phyloP scores from a whole-genome alignment of 1,284 basidiomycete species.

The Calocybe gambosa region DNA sequence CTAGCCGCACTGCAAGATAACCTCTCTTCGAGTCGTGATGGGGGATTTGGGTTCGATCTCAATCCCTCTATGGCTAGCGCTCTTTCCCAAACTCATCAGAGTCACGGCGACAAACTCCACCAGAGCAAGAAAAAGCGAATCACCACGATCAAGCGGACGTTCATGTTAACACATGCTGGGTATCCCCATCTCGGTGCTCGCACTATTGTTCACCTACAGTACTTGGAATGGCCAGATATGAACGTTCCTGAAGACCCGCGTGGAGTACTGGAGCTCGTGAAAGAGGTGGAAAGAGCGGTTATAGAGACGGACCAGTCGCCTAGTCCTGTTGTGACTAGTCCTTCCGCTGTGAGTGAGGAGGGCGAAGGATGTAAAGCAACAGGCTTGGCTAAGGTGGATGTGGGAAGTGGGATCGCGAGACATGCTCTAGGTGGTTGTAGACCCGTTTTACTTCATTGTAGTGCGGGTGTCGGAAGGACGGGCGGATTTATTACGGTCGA shows the following conservation, averaged over 20 bases:
- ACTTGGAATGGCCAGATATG: slow-evolving; percentile 90
- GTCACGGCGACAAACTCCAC: background rate
- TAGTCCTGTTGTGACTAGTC: background rate
- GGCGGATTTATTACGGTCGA: slow-evolving; percentile 90
- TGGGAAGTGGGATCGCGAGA: slow-evolving; percentile 43
- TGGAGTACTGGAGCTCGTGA: slow-evolving; percentile 68
- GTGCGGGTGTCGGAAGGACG: slow-evolving; percentile 88
- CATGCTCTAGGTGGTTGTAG: slow-evolving; percentile 37
- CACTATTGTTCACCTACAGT: slow-evolving; percentile 77
- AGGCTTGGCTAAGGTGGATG: slow-evolving; percentile 29
- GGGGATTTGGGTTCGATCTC: background rate
- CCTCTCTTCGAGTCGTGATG: background rate
- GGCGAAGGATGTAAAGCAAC: background rate
- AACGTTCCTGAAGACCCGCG: slow-evolving; percentile 83
- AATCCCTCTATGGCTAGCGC: background rate
- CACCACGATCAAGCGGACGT: slow-evolving; percentile 57
- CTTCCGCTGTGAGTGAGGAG: background rate
- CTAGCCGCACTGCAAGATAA: background rate
- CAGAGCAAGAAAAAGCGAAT: slow-evolving; percentile 2
- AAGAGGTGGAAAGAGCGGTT: slow-evolving; percentile 50
- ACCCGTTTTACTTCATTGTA: slow-evolving; percentile 74
- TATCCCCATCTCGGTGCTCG: slow-evolving; percentile 56
- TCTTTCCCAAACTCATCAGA: background rate
- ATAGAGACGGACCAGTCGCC: slow-evolving; percentile 27
- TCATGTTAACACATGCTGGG: slow-evolving; percentile 57